Conservation (phyloP, 75 land plant species). For the Picea glauca region DNA sequence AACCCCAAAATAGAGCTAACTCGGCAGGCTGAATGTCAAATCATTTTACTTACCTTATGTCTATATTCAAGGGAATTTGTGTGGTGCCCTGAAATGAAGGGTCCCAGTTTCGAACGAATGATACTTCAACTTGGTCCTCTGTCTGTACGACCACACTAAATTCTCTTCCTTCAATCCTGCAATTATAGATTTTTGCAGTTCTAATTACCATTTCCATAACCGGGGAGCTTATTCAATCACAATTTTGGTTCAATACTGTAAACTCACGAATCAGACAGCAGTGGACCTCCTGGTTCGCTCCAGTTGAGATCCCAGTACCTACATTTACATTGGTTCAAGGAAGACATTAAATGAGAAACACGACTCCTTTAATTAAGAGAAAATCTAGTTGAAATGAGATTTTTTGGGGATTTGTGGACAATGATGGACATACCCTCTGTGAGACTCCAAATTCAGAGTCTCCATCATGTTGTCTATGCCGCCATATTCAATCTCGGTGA, state of each 20-base stretch:
- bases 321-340: conserved; percentile 3
- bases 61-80: conserved; percentile 42
- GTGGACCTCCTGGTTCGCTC: conserved; percentile 38
- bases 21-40: not conserved
- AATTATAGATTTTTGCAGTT: not conserved
- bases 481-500: conserved; percentile 31
- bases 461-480: conserved; percentile 44
- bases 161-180: conserved; percentile 32
- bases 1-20: not conserved
- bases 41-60: conserved; percentile 30
- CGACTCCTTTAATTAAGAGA: not conserved
- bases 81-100: conserved; percentile 9
- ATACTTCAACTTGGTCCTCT: conserved; percentile 41
- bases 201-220: not conserved
- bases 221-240: not conserved
- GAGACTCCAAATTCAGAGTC: conserved; percentile 18
- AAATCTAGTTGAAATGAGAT: not conserved
- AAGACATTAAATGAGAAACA: not conserved
- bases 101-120: conserved; percentile 40
- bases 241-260: not conserved
- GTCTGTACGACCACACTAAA: conserved; percentile 28
- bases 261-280: conserved; percentile 32
- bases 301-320: conserved; percentile 57
- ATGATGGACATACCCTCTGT: conserved; percentile 26
- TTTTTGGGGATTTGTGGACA: not conserved